Evolutionary conservation across 352 stramenopile genomes (phyloP).

Genomic region (Phytophthora agathidicida): DNA sequence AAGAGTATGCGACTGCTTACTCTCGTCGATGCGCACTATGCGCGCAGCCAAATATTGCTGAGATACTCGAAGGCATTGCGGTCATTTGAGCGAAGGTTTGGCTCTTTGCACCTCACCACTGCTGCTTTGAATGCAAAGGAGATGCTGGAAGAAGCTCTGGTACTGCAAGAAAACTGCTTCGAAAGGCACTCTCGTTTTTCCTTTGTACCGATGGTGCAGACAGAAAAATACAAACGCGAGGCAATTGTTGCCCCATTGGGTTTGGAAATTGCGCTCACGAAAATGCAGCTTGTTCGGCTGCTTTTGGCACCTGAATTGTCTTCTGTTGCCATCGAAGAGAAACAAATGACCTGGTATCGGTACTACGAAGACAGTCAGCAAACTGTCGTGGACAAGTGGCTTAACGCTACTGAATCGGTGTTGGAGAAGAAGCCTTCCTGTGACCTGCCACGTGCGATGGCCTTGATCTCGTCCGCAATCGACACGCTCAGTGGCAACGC

Average conservation of each 20-base stretch:
- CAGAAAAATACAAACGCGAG: constrained; percentile 16
- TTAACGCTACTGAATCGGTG: constrained; percentile 47
- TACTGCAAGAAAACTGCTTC: constrained; percentile 11
- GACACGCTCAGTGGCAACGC: constrained; percentile 10
- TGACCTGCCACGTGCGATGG: constrained; percentile 39
- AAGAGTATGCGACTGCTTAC: constrained; percentile 21
- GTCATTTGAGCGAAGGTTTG: constrained; percentile 2
- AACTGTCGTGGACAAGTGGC: constrained; percentile 75
- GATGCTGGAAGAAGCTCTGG: constrained; percentile 26
- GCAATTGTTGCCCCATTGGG: constrained; percentile 15
- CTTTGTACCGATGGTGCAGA: background rate
- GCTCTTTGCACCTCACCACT: background rate
- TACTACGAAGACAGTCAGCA: constrained; percentile 52
- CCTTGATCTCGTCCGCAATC: constrained; percentile 31
- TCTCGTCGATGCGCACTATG: constrained; percentile 22
- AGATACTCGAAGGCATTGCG: constrained; percentile 19
- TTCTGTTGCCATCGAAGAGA: constrained; percentile 32
- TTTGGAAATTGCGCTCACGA: constrained; percentile 40
- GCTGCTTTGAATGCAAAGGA: constrained; percentile 2
- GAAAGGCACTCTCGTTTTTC: constrained; percentile 1
- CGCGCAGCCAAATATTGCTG: constrained; percentile 19
- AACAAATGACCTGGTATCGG: constrained; percentile 76
- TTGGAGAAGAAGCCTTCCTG: constrained; percentile 11
- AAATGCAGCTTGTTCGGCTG: constrained; percentile 41
- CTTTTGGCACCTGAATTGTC: constrained; percentile 45